Evolutionary conservation across 2,329 filamentous ascomycete species (phyloP), one percentile per base, ranked within the genome.

Genomic region (Penicillium hordei): DNA sequence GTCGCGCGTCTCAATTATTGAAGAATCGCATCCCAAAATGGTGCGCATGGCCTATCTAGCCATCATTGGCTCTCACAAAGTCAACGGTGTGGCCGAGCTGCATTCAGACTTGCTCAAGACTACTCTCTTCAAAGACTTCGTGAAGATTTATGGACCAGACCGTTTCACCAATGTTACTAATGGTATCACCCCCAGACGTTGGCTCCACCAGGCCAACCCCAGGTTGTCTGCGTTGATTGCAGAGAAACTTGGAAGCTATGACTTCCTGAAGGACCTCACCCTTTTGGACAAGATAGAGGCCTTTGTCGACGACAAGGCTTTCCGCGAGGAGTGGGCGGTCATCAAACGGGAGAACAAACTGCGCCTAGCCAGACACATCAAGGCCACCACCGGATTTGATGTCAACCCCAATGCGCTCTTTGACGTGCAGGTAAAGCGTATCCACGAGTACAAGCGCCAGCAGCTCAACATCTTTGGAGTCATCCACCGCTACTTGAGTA

Each of bases 91-190:
- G 36, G 94, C 94, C 34, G 94, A 99, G 78, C 80, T 99, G 64
- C 94, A 99, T 79, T 99, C 94, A 0, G 94, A 99, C 72, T 82
- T 99, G 58, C 96, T 99, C 81, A 94, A 94, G 81, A 95, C 93
- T 0, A 99, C 94, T n/a, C 96, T 99, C 67, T 97, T 99, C 86
- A 97, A 94, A 76, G 94, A 99, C 75, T 99, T 99, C 76, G 93
- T 99, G 59, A 84, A 86, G 67, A 91, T 99, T 64, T 99, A 94
- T 69, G 94, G 94, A 3, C 89, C 89, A 0, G 94, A 99, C 82
- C 97, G 97, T 76, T 99, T 99, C 77, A 96, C 91, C 57, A 99
- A 99, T 69, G 93, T 99, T 63, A 99, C 94, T 64, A 99, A 99
- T 75, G 94, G 94, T 58, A 95, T 99, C 73, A 99, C 94, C 0